Base-by-base conservation (phyloP, 202 grass and related monocot species). In the Eragrostis tef region DNA sequence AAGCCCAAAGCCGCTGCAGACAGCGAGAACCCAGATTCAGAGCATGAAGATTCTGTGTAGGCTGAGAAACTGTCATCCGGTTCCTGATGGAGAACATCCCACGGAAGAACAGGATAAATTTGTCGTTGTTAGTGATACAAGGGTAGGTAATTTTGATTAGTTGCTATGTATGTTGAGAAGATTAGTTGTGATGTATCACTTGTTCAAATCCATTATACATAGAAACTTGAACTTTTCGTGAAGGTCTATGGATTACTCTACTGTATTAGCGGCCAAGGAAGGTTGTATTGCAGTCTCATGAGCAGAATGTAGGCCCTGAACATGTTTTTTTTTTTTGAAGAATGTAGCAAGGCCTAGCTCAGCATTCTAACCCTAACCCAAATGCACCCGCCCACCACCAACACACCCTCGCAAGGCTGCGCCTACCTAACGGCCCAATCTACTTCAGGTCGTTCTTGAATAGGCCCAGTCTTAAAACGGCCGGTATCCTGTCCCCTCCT, bases 21-120 rank as follows among this genome's bases (percentile, higher is more conserved):
- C 4, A 67, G 74, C 10, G 77, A 88, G 0, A 67, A 70, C 14
- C 64, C 52, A 19, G 89, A 81, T 63, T 75, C 67, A 24, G 87
- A 92, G 61, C 42, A 76, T 19, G 86, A 85, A 21, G 92, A 92
- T 68, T 87, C 79, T 20, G 92, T 92, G 74, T 94, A 59, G 85
- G 48, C 2, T 19, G 67, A 57, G n/a, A 75, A 70, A 19, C 34
- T 22, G 6, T 4, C 27, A 6, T 56, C 26, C 5, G 45, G 39
- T 3, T 79, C 31, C 27, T 20, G 21, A 12, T 6, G 68, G 39
- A 63, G 11, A 75, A 46, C 52, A 61, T 49, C 67, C 11, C 21
- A 57, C 14, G 60, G 9, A 21, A 31, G 46, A 41, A 71, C 20
- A 31, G 27, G 41, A 58, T 48, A 66, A 62, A 59, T 65, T 50